Evolutionary conservation across 768 basidiomycete species (phyloP), one percentile per base, ranked within the genome.

Genomic region (Russula earlei): DNA sequence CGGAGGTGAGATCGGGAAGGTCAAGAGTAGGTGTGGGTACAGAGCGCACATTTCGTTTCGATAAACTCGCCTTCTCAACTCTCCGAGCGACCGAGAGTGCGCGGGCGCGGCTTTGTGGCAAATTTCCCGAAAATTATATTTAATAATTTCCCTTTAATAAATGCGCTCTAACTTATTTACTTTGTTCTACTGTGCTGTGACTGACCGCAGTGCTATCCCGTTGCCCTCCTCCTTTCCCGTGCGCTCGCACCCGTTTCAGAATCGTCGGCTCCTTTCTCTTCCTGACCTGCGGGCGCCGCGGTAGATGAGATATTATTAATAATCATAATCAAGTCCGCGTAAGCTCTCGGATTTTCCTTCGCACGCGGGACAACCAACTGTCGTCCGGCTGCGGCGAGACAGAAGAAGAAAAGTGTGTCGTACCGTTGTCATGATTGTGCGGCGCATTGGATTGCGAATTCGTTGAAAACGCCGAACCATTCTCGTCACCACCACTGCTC

Each of bases 341-440:
- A 70, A 85, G 79, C 70, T 72, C 74, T 77, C 82, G 82, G 65
- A 88, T 71, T 70, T 72, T 77, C 71, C 80, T 74, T 82, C 80
- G 82, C 62, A 75, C 72, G 68, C 82, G 80, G 78, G 81, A 81
- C 69, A 82, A 71, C 86, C 85, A 85, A 64, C 78, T 77, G 72
- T 77, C 78, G 66, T 68, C 59, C 49, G 52, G 62, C 65, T 75
- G 73, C 67, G 78, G 70, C 57, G 82, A 72, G 68, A 78, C 71
- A 67, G 76, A 65, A 72, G 73, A 73, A 74, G 74, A 72, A 73
- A 84, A 86, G 75, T 77, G 76, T 71, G 66, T 72, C 87, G 81
- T 86, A 90, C 88, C 88, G 69, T 88, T 84, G 68, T 82, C 74
- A 71, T 67, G 64, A 55, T 58, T 48, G 44, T 64, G 63, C 65